Conservation (phyloP, 2,329 filamentous ascomycete genomes). For the Mycocentrospora acerina region DNA sequence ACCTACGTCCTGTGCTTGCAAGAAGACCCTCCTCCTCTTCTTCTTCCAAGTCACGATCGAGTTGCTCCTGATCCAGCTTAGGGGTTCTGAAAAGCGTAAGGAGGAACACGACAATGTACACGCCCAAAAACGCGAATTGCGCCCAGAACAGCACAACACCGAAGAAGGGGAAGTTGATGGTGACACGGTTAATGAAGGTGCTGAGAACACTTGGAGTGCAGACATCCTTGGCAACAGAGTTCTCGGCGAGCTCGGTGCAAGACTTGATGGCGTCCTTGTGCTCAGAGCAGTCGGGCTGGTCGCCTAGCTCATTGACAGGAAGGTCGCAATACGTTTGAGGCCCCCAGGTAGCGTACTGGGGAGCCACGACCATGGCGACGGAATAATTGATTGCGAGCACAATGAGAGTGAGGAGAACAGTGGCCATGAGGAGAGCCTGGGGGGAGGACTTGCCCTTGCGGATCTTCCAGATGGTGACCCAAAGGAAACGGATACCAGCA, state of each 20-base stretch:
- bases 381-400: slow-evolving; percentile 91
- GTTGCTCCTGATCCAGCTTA: slow-evolving; percentile 69
- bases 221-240: slow-evolving; percentile 71
- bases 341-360: slow-evolving; percentile 91
- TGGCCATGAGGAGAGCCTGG: slow-evolving; percentile 87
- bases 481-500: slow-evolving; percentile 92
- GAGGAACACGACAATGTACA: slow-evolving; percentile 81
- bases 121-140: slow-evolving; percentile 83
- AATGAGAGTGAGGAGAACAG: slow-evolving; percentile 86
- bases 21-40: slow-evolving; percentile 93
- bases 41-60: slow-evolving; percentile 86
- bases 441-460: slow-evolving; percentile 85
- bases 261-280: slow-evolving; percentile 72
- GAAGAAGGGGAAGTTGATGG: slow-evolving; percentile 93
- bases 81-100: slow-evolving; percentile 80
- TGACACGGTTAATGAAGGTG: slow-evolving; percentile 89
- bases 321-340: slow-evolving; percentile 92
- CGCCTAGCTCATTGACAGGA: slow-evolving; percentile 61
- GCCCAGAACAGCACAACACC: slow-evolving; percentile 94
- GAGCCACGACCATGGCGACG: slow-evolving; percentile 88
- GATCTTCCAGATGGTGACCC: slow-evolving; percentile 91
- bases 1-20: slow-evolving; percentile 76
- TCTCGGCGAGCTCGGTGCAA: slow-evolving; percentile 75
- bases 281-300: slow-evolving; percentile 73
- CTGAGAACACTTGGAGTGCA: slow-evolving; percentile 92